These are phyloP conservation scores for Rauvolfia tetraphylla DNA, from an alignment of 257 asterid species.

Conservation along the genomic window DNA sequence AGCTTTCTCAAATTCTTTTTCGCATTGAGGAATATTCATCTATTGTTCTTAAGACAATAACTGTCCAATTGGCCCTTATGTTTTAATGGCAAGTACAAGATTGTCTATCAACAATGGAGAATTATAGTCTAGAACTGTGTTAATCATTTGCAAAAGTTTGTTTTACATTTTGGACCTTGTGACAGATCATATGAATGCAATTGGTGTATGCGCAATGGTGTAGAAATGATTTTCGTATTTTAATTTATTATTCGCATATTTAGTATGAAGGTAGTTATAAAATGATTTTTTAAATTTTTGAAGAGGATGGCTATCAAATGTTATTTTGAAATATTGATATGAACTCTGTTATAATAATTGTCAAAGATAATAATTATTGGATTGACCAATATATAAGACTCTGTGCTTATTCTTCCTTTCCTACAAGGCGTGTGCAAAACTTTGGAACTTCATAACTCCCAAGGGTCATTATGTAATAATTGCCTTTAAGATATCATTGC, in stretches of 20 bases:
- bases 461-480: conserved; percentile 19
- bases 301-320: too few relatives aligned
- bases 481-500: neutral
- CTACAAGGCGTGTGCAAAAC: neutral
- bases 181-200: too few relatives aligned
- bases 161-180: neutral
- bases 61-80: conserved; percentile 13
- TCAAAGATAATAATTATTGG: too few relatives aligned
- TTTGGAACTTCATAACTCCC: conserved; percentile 24
- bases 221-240: too few relatives aligned
- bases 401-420: neutral
- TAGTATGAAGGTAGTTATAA: too few relatives aligned
- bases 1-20: neutral
- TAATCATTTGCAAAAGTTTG: neutral
- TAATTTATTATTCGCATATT: too few relatives aligned
- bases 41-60: conserved; percentile 7
- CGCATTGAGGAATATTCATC: conserved; percentile 14
- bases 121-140: neutral
- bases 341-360: too few relatives aligned
- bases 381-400: too few relatives aligned
- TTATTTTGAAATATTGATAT: too few relatives aligned
- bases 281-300: too few relatives aligned
- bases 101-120: neutral
- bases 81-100: neutral
- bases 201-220: neutral